Base-by-base conservation (phyloP, 257 asterid species). In the Striga asiatica region DNA sequence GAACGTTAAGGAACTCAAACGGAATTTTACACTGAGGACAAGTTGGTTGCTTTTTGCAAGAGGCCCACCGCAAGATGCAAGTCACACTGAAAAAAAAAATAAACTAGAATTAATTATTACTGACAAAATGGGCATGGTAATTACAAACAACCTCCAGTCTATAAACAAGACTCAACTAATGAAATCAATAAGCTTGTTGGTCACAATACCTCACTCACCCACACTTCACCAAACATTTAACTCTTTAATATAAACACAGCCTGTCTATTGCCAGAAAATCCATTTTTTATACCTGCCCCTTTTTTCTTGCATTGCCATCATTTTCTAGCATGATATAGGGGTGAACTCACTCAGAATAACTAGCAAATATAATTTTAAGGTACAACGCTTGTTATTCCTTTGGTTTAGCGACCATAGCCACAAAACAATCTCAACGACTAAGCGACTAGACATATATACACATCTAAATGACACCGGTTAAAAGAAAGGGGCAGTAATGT, bases 1-100 rank as follows among this genome's bases (percentile, higher is more conserved):
- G 87, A 62, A 88, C 37, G 64, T 78, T 61, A 25, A 88, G 95
- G 77, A 76, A 81, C 73, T 81, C 77, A 28, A 88, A 88, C 22
- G 81, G 88, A 63, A 72, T 66, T 71, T 84, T 88, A 58, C 97
- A 88, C 71, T 88, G 97, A 18, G 95, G 95, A 61, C 95, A 88
- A 8, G 84, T 78, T 3, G 93, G 74, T 46, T 88, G 81, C 37
- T 74, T 68, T 72, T 88, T 88, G 85, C 65, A 81, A 14, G 95
- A 66, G 31, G 95, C 91, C 95, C 97, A 88, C n/a, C 76, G 81
- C 64, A 88, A 73, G 67, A 84, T 88, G 79, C 95, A 88, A 7
- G 73, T 76, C 68, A 82, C 88, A 65, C 95, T 88, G 80, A n/a
- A 76, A 43, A 67, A 55, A 62, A 49, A 2, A 19, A 14, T 9